Percentiles rank a stretch among this genome's conserved stretches.
Evolutionary conservation across 441 rosid genomes (phyloP).

Genomic region (Croton laevigatus): DNA sequence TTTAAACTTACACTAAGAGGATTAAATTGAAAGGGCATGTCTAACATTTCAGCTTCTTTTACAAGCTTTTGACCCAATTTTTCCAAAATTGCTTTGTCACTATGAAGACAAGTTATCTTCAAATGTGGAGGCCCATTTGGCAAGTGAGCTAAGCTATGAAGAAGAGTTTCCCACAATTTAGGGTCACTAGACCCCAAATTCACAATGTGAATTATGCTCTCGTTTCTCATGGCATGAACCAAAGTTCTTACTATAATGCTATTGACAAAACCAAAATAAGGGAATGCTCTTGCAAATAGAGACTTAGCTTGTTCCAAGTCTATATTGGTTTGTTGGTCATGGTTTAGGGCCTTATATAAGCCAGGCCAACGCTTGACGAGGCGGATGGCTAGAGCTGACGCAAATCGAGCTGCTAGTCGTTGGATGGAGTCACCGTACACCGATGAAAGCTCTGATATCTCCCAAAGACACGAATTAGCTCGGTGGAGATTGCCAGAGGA

Average conservation of each 20-base stretch:
- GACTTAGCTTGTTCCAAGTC: constrained; percentile 13
- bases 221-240: constrained; percentile 29
- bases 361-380: constrained; percentile 54
- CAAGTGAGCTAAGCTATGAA: constrained; percentile 31
- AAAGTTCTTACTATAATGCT: constrained; percentile 24
- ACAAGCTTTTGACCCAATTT: constrained; percentile 31
- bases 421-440: constrained; percentile 51
- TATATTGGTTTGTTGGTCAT: constrained; percentile 3
- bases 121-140: constrained; percentile 33
- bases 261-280: constrained; percentile 33
- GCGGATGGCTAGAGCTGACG: constrained; percentile 44
- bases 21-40: constrained; percentile 41
- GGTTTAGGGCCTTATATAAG: constrained; percentile 35
- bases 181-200: constrained; percentile 44
- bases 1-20: constrained; percentile 29
- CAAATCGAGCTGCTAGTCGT: constrained; percentile 38
- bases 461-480: constrained; percentile 37
- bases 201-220: constrained; percentile 39
- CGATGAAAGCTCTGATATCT: constrained; percentile 41
- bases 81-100: constrained; percentile 24
- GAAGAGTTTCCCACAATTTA: constrained; percentile 36
- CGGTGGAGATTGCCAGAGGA: constrained; percentile 47
- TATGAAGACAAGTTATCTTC: constrained; percentile 38
- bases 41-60: constrained; percentile 40
- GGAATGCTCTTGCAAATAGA: constrained; percentile 27